Conservation (phyloP, 164 flowering plant genomes). For the Macadamia integrifolia region DNA sequence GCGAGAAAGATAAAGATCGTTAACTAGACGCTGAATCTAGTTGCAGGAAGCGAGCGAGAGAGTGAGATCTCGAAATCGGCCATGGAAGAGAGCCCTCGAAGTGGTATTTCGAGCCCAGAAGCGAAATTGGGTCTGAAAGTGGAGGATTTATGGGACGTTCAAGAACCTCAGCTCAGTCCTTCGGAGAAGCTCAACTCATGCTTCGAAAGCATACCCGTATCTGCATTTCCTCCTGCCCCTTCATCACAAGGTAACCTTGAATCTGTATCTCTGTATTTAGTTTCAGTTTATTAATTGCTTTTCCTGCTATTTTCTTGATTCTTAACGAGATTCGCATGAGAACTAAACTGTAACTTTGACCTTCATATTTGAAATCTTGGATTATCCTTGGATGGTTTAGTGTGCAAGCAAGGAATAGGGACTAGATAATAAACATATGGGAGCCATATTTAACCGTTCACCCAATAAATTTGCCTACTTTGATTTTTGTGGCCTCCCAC, state of each 20-base stretch:
- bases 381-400: no score
- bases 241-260: slow-evolving; percentile 43
- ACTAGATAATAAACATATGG: no score
- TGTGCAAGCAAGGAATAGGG: no score
- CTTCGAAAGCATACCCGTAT: slow-evolving; percentile 82
- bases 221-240: slow-evolving; percentile 74
- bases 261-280: slow-evolving; percentile 1
- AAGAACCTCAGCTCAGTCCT: slow-evolving; percentile 73
- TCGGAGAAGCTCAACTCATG: slow-evolving; percentile 97
- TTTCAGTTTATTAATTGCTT: background rate
- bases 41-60: background rate
- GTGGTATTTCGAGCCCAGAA: slow-evolving; percentile 58
- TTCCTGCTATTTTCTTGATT: background rate
- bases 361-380: no score
- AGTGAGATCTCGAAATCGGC: slow-evolving; percentile 3
- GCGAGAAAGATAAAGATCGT: no score
- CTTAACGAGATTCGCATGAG: no score
- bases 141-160: slow-evolving; percentile 85
- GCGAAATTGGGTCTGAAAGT: slow-evolving; percentile 76
- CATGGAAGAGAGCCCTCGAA: slow-evolving; percentile 44
- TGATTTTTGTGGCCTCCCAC: no score
- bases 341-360: no score
- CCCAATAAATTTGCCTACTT: no score
- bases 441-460: no score
- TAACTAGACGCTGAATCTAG: background rate